phyloP scores from a whole-genome alignment of 164 flowering plant species.

The Akebia trifoliata region DNA sequence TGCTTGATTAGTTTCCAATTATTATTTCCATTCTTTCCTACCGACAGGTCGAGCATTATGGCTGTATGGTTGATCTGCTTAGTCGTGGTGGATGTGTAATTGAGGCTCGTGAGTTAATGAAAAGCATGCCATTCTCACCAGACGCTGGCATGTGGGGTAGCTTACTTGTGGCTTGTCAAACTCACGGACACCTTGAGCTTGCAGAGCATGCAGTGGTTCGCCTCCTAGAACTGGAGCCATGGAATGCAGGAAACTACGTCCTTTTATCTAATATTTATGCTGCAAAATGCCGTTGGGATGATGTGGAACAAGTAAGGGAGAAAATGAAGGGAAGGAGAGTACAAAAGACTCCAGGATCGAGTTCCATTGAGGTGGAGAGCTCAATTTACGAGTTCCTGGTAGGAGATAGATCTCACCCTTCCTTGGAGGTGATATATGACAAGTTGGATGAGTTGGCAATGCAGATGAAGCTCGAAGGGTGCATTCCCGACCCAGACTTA shows the following conservation, averaged over 20 bases:
- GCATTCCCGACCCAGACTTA: neutral
- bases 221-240: conserved; percentile 25
- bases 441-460: conserved; percentile 15
- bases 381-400: conserved; percentile 24
- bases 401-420: conserved; percentile 23
- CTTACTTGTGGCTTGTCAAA: conserved; percentile 26
- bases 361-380: conserved; percentile 23
- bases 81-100: conserved; percentile 21
- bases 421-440: conserved; percentile 10
- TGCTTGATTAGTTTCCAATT: neutral
- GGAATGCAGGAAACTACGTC: conserved; percentile 27
- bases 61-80: conserved; percentile 33
- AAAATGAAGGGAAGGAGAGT: conserved; percentile 25
- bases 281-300: conserved; percentile 21
- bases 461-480: conserved; percentile 18
- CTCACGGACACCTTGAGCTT: conserved; percentile 28
- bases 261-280: conserved; percentile 27
- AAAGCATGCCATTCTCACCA: conserved; percentile 18
- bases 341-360: conserved; percentile 27
- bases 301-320: conserved; percentile 21
- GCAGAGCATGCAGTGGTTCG: conserved; percentile 17
- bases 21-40: neutral
- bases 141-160: conserved; percentile 32
- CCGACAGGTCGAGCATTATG: conserved; percentile 29
- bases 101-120: conserved; percentile 25